Evolutionary conservation across 371 early-diverging fungal genomes (phyloP), one percentile per base, ranked within the genome.

Genomic region (Haplosporangium sp.): DNA sequence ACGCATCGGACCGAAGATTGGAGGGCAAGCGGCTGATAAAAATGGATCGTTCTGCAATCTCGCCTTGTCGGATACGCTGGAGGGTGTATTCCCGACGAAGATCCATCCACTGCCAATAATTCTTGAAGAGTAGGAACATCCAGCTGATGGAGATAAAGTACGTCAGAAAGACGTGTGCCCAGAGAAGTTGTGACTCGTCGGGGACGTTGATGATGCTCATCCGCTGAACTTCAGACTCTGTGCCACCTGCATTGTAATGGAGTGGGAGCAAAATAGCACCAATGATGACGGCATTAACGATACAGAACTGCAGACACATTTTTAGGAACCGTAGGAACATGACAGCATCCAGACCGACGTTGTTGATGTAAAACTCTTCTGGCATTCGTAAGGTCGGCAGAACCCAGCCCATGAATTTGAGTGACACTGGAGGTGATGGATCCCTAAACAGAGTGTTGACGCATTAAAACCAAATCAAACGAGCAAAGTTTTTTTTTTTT

Each of bases 251-350:
- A 61, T 47, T 83, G 81, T 73, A 89, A 53, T 91, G 89, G 11
- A 89, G 59, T 3, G 87, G 83, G 5, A 90, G 61, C 5, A 91
- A 67, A 7, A 86, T 82, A 5, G 83, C 80, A 37, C 88, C 83
- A 14, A 86, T 73, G 20, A 85, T 43, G 7, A 89, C 6, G 5
- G 79, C 82, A 46, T 83, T 83, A 43, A 88, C 73, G 13, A 81
- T 52, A 20, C 88, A 69, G 58, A 90, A 88, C 52, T 89, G 89
- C 38, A 87, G 82, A 38, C 86, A 83, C 89, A 89, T 90, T 45
- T 83, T 84, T n/a, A 91, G 74, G 75, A 87, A 90, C 6, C 89
- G 87, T n/a, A 91, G 66, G 69, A 88, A 87, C 87, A 91, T 88
- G 21, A 87, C 86, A 0, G 91, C 89, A 52, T 91, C 91, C 10